A percentile compares a stretch with the other conserved stretches of the same genome.
phyloP scores from a whole-genome alignment of 2,329 filamentous ascomycete species.

The Rhinocladiella similis region DNA sequence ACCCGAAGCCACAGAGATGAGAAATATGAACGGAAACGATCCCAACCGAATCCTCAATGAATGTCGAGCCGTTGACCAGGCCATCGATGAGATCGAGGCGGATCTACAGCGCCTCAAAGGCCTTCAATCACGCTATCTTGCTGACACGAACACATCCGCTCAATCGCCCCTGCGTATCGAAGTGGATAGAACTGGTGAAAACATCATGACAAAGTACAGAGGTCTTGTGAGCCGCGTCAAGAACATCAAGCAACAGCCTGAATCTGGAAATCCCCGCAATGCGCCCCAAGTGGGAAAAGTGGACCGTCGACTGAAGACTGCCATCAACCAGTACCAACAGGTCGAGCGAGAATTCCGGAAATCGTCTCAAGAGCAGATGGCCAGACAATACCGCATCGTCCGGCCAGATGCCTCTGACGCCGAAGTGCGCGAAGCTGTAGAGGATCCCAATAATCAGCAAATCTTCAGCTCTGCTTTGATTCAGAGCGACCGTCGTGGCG shows the following conservation, averaged over 20 bases:
- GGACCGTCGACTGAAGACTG: conserved; percentile 75
- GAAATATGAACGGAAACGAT: conserved; percentile 47
- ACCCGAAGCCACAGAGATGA: conserved; percentile 41
- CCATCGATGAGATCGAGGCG: conserved; percentile 71
- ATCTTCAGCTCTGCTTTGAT: conserved; percentile 66
- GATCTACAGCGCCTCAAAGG: conserved; percentile 71
- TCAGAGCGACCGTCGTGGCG: conserved; percentile 75
- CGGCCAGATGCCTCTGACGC: conserved; percentile 75
- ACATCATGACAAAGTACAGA: conserved; percentile 82
- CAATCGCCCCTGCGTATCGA: conserved; percentile 66
- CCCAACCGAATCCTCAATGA: conserved; percentile 81
- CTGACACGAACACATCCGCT: conserved; percentile 70
- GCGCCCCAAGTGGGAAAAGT: conserved; percentile 77
- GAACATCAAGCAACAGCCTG: conserved; percentile 77
- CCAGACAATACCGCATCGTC: conserved; percentile 87
- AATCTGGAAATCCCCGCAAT: conserved; percentile 72
- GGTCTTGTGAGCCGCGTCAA: conserved; percentile 77
- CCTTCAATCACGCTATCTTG: conserved; percentile 71
- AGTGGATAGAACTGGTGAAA: conserved; percentile 71
- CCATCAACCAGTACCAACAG: conserved; percentile 78
- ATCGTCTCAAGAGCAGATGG: conserved; percentile 78
- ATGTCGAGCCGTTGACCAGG: conserved; percentile 75
- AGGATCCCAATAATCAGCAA: conserved; percentile 69
- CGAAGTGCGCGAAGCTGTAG: conserved; percentile 75
- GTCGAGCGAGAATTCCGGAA: conserved; percentile 79